Evolutionary conservation across 2,329 filamentous ascomycete genomes (phyloP).

Genomic region (Dichotomopilus funicola): DNA sequence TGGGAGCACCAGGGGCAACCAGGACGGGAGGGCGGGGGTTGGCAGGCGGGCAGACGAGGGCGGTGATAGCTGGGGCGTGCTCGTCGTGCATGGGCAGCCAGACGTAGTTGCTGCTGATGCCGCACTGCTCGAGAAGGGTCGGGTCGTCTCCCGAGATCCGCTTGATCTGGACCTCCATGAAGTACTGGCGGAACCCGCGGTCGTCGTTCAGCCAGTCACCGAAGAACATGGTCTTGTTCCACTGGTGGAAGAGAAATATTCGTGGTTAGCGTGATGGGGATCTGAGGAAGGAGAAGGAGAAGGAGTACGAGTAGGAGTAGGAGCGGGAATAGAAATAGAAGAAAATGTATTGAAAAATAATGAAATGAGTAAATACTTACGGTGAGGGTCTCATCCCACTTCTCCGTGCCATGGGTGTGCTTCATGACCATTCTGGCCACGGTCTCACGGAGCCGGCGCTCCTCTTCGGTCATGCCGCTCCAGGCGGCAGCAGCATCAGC

Average conservation of each 20-base stretch:
- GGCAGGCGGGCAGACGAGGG: background rate
- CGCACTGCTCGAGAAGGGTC: conserved; percentile 9
- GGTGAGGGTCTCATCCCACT: conserved; percentile 4
- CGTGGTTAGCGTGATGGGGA: background rate
- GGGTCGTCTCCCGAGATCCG: conserved; percentile 19
- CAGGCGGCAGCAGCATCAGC: background rate
- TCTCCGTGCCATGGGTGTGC: background rate
- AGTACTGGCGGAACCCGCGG: conserved; percentile 12
- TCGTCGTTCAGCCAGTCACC: conserved; percentile 18
- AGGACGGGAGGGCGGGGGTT: background rate
- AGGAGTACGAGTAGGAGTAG: background rate
- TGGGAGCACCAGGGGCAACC: background rate
- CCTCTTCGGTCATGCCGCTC: conserved; percentile 8
- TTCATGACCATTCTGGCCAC: conserved; percentile 8
- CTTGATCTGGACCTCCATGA: conserved; percentile 23
- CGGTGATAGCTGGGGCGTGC: conserved; percentile 1
- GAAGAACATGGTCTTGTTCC: conserved; percentile 17
- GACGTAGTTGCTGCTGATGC: conserved; percentile 13
- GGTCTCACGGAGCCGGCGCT: conserved; percentile 5
- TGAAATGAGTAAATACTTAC: conserved; percentile 3
- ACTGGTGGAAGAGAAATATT: conserved; percentile 5
- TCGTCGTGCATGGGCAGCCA: conserved; percentile 14
- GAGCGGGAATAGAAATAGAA: background rate
- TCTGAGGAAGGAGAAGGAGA: background rate
- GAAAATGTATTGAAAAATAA: background rate